Base-by-base conservation (phyloP, 192 early-diverging fungal genomes). In the Rhizophagus sp. region DNA sequence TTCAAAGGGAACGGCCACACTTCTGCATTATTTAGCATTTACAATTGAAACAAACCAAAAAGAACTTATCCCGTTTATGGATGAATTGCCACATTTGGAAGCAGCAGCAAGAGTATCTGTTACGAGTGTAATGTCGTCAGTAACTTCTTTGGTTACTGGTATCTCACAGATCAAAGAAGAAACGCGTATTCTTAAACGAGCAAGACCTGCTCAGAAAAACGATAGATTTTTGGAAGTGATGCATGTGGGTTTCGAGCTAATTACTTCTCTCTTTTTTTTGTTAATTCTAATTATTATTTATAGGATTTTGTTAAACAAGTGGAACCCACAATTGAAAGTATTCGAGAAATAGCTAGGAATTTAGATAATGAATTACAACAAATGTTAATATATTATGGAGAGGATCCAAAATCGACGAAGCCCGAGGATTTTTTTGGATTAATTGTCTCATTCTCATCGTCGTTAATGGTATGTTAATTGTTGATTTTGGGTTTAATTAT, bases 381-480 rank as follows among this genome's bases (percentile, higher is more conserved):
- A 24, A 63, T 90, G 10, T 81, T 89, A 44, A 64, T 83, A 24
- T 90, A 88, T 64, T 90, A 87, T 68, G 89, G 89, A 5, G 89
- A 90, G 61, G 88, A 90, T 77, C 84, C 89, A 13, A 66, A 62
- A n/a, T 69, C 69, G 9, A 87, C 78, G 12, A 89, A 88, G 61
- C 83, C 87, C 4, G 89, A 90, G 79, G 89, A 89, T 33, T 90
- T 90, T 73, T 90, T 88, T 75, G 85, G 84, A 10, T 85, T 87
- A 64, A 81, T 90, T 13, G 78, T 85, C 4, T 83, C 85, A 1
- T 90, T 90, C 62, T 81, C 87, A 5, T 80, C 81, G 12, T 80
- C 84, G 36, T 87, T 90, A 57, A 83, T 81, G 62, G 87, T 86
- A 86, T 82, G 74, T 47, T 30, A 8, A 12, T 68, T n/a, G 22